Evolutionary conservation across 2,329 filamentous ascomycete species (phyloP).

Genomic region (Pseudogymnoascus sp.): DNA sequence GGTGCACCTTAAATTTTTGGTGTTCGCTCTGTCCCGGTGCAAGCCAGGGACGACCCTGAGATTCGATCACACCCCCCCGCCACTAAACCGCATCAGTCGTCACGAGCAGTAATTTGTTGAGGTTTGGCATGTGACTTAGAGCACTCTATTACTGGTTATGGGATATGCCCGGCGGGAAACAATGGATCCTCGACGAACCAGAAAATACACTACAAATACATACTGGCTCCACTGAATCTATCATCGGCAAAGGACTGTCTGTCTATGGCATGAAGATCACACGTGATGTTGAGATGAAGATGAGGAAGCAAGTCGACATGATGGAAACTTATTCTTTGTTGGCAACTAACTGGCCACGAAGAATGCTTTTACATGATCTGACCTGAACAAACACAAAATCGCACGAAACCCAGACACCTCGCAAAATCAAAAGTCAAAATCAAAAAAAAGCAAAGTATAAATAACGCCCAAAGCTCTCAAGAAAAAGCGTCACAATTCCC

Average conservation of each 20-base stretch:
- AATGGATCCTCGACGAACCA: background rate
- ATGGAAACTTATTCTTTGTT: background rate
- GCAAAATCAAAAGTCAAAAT: background rate
- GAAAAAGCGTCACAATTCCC: background rate
- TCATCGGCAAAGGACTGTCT: background rate
- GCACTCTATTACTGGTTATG: background rate
- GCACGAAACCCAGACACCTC: background rate
- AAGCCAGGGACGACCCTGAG: conserved; percentile 3
- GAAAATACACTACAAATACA: background rate
- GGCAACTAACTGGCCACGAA: background rate
- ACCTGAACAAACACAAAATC: background rate
- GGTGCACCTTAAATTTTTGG: background rate
- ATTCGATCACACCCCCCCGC: background rate
- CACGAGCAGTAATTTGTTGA: background rate
- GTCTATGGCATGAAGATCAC: background rate
- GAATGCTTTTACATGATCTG: background rate
- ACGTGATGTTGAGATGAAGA: background rate
- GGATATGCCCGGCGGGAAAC: background rate
- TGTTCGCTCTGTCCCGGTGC: background rate
- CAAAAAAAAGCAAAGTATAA: background rate
- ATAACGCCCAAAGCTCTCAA: background rate
- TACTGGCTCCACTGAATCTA: background rate
- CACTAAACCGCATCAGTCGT: background rate
- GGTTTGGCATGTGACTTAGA: background rate
- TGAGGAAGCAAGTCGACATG: background rate